Percentiles rank a stretch among this genome's conserved stretches.
phyloP scores from a whole-genome alignment of 1,139 yeast genomes.

The Saccharomyces hybrid region DNA sequence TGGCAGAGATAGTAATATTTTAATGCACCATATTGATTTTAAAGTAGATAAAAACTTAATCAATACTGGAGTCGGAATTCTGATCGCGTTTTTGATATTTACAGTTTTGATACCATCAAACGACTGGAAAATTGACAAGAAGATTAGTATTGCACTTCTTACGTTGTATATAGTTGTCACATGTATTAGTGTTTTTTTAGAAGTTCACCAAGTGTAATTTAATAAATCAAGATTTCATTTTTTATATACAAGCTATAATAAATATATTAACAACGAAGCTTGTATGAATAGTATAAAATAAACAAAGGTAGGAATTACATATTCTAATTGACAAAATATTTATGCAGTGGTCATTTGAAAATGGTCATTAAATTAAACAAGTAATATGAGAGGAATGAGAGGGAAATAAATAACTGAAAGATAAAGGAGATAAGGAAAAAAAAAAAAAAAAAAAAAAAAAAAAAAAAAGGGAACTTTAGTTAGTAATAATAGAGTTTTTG shows the following conservation, averaged over 20 bases:
- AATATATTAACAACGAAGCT: not conserved
- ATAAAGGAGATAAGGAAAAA: not conserved
- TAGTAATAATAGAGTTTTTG: constrained; percentile 3
- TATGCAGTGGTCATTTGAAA: constrained; percentile 1
- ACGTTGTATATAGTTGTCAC: constrained; percentile 16
- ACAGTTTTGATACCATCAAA: constrained; percentile 52
- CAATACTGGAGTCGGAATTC: constrained; percentile 45
- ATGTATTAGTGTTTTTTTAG: constrained; percentile 11
- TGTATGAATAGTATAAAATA: constrained; percentile 2
- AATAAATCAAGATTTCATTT: not conserved
- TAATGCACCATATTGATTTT: constrained; percentile 29
- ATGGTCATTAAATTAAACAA: not conserved
- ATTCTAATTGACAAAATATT: not conserved
- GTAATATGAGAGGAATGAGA: not conserved
- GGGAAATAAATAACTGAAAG: not conserved
- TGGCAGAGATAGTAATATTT: constrained; percentile 2
- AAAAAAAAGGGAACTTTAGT: not conserved
- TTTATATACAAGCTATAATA: not conserved
- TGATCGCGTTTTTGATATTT: constrained; percentile 48
- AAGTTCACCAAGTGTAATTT: constrained; percentile 1
- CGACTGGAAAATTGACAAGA: constrained; percentile 56
- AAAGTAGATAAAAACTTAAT: constrained; percentile 42
- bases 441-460: not conserved
- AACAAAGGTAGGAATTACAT: not conserved
- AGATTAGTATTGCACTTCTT: constrained; percentile 40